Conservation (phyloP, 331 rosid species). For the Stylosanthes scabra region DNA sequence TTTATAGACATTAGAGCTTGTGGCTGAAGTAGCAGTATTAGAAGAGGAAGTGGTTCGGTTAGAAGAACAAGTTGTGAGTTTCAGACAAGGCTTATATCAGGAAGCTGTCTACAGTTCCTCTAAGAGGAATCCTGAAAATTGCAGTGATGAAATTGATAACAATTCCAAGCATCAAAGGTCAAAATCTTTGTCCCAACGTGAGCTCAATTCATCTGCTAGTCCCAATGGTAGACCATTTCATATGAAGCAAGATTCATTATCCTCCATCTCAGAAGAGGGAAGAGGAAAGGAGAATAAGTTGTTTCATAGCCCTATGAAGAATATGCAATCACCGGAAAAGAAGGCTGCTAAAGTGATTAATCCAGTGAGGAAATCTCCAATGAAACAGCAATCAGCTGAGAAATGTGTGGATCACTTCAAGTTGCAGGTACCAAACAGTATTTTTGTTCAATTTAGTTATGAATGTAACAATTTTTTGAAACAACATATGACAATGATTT, state of each 20-base stretch:
- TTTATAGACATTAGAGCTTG: conserved; percentile 82
- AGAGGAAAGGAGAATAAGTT: conserved; percentile 61
- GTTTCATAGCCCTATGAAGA: conserved; percentile 48
- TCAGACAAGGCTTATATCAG: conserved; percentile 83
- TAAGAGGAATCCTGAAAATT: conserved; percentile 62
- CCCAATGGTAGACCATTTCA: conserved; percentile 48
- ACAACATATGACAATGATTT: too few species aligned
- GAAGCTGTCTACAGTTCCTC: conserved; percentile 81
- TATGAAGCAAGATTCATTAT: conserved; percentile 50
- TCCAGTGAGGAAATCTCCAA: conserved; percentile 60
- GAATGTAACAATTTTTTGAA: not conserved
- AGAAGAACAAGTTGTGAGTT: conserved; percentile 87
- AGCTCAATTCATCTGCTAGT: conserved; percentile 54
- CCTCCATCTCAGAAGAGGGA: conserved; percentile 57
- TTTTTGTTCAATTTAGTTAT: not conserved
- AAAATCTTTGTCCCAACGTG: conserved; percentile 72
- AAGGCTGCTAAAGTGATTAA: conserved; percentile 51
- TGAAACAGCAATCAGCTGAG: conserved; percentile 56
- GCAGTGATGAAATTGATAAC: conserved; percentile 49
- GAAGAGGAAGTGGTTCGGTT: conserved; percentile 89
- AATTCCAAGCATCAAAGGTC: conserved; percentile 77
- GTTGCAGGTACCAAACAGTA: conserved; percentile 55
- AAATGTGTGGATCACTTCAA: conserved; percentile 56
- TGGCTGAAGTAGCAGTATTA: conserved; percentile 94
- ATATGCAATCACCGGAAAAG: conserved; percentile 66